A percentile compares a stretch with the other conserved stretches of the same genome.
Evolutionary conservation across 768 basidiomycete genomes (phyloP).

Genomic region (Fibroporia radiculosa): DNA sequence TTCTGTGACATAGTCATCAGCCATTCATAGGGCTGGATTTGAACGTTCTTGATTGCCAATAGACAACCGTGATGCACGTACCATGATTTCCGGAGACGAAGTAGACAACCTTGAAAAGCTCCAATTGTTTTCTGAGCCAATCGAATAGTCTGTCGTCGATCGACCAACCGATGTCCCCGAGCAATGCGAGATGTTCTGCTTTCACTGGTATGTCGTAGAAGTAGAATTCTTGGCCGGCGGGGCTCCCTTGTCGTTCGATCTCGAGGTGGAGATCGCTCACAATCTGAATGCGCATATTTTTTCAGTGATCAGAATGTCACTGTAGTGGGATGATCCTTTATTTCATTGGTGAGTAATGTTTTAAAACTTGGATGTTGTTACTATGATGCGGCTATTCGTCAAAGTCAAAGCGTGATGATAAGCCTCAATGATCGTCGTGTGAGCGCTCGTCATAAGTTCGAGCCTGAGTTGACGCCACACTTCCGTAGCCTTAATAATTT

Average conservation of each 20-base stretch:
- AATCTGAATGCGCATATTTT: constrained; percentile 12
- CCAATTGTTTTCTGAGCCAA: constrained; percentile 24
- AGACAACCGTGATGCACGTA: constrained; percentile 5
- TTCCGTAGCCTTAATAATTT: too few relatives aligned
- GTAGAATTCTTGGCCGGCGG: too few relatives aligned
- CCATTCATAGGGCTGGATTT: background rate
- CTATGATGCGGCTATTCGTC: too few relatives aligned
- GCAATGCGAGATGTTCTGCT: constrained; percentile 23
- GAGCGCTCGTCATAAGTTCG: too few relatives aligned
- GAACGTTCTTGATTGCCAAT: background rate
- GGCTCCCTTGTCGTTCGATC: constrained; percentile 9
- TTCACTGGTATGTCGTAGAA: constrained; percentile 20
- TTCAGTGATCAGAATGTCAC: too few relatives aligned
- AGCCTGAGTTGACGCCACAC: too few relatives aligned
- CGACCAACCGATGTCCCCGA: constrained; percentile 29
- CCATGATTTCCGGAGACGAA: constrained; percentile 30
- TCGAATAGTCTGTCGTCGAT: constrained; percentile 22
- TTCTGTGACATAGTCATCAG: background rate
- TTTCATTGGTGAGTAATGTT: too few relatives aligned
- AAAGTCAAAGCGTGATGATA: too few relatives aligned
- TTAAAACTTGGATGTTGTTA: too few relatives aligned
- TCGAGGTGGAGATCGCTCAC: constrained; percentile 26
- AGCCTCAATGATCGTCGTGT: too few relatives aligned
- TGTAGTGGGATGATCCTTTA: too few relatives aligned
- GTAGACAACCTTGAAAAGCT: constrained; percentile 22